Evolutionary conservation across 148 eudicot species (phyloP).

Genomic region (Chenopodium berlandieri): DNA sequence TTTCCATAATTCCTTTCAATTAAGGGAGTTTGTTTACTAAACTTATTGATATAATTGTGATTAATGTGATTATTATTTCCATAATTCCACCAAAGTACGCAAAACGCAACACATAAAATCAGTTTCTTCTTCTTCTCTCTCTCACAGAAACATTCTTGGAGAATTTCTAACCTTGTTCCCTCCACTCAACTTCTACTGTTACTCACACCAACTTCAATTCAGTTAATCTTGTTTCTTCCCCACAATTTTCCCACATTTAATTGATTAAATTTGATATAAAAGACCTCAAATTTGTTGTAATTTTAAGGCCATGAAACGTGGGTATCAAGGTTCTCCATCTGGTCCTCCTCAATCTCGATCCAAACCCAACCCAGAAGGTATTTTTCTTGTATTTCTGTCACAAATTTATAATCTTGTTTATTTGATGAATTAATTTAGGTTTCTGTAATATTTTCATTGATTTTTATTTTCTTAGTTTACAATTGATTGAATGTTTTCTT

Average conservation of each 20-base stretch:
- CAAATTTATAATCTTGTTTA: no score
- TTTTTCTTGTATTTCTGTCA: not conserved
- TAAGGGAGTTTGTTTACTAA: no score
- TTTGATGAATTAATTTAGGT: not conserved
- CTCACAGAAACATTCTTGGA: no score
- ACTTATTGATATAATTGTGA: no score
- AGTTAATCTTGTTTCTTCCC: not conserved
- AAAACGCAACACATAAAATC: no score
- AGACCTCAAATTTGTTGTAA: not conserved
- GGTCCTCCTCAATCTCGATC: constrained; percentile 80
- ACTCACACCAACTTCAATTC: no score
- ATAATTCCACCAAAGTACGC: no score
- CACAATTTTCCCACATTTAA: not conserved
- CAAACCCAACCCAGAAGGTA: constrained; percentile 75
- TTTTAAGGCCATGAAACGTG: constrained; percentile 63
- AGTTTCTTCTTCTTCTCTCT: no score
- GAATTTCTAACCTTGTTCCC: not conserved
- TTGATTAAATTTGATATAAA: not conserved
- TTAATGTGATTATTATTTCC: no score
- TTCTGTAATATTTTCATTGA: not conserved
- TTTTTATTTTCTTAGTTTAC: not conserved
- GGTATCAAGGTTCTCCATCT: constrained; percentile 68
- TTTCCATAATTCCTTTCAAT: no score
- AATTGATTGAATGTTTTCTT: not conserved
- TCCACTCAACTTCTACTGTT: not conserved